Evolutionary conservation across 2,329 filamentous ascomycete genomes (phyloP).

Genomic region (Aureobasidium sp.): DNA sequence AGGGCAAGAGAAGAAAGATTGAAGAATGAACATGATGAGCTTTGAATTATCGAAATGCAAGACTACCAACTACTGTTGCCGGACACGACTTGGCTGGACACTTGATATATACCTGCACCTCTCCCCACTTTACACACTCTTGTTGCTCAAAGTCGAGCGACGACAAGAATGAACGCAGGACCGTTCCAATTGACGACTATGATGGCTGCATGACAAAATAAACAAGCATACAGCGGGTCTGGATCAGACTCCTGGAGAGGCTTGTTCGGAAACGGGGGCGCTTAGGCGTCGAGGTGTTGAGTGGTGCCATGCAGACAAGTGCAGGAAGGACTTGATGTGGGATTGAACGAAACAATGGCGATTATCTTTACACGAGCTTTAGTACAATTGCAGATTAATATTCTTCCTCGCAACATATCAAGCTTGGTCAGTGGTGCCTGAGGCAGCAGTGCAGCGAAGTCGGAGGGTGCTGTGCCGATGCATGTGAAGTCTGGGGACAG

Average conservation of each 20-base stretch:
- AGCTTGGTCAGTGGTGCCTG: not conserved
- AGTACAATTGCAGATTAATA: not conserved
- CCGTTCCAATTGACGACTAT: not conserved
- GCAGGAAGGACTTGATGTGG: not conserved
- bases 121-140: not conserved
- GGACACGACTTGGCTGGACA: not conserved
- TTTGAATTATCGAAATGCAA: not conserved
- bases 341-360: not conserved
- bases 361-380: not conserved
- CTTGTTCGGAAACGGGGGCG: not conserved
- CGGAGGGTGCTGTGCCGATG: not conserved
- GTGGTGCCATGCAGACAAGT: not conserved
- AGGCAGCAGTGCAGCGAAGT: not conserved
- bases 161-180: not conserved
- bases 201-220: not conserved
- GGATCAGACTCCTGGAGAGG: not conserved
- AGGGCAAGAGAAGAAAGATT: constrained; percentile 82
- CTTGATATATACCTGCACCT: not conserved
- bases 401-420: not conserved
- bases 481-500: constrained; percentile 4
- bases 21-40: constrained; percentile 21
- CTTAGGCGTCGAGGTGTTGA: not conserved
- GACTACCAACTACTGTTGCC: not conserved
- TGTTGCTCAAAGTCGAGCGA: not conserved
- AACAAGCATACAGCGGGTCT: not conserved